phyloP scores from a whole-genome alignment of 495 filamentous ascomycete species.

The Ramalina peruviana region DNA sequence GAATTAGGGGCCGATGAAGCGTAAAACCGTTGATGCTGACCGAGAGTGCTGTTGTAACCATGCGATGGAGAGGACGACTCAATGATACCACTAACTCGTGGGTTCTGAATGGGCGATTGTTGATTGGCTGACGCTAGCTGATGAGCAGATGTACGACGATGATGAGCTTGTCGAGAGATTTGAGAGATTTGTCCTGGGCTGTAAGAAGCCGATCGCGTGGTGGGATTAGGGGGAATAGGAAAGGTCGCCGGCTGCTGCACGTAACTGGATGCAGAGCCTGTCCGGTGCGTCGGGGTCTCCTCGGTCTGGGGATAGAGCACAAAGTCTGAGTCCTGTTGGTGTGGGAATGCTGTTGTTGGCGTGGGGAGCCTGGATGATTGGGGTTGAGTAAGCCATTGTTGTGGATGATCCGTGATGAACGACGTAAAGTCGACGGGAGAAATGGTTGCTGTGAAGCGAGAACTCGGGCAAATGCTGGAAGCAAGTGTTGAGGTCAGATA shows the following conservation, averaged over 20 bases:
- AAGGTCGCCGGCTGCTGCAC: constrained; percentile 15
- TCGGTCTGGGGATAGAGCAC: constrained; percentile 13
- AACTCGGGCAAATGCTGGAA: constrained; percentile 10
- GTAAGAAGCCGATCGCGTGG: constrained; percentile 9
- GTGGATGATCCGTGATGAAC: constrained; percentile 18
- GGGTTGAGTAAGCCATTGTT: constrained; percentile 18
- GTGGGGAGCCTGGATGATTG: constrained; percentile 16
- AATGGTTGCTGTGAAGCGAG: constrained; percentile 18
- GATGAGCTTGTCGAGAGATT: constrained; percentile 5
- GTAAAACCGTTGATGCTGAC: constrained; percentile 12
- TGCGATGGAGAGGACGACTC: constrained; percentile 13
- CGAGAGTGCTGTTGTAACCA: constrained; percentile 10
- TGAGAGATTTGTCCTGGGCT: constrained; percentile 5
- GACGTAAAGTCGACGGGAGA: constrained; percentile 10
- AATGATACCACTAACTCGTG: constrained; percentile 16
- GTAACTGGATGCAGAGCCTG: constrained; percentile 2
- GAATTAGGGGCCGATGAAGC: constrained; percentile 15
- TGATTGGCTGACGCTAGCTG: constrained; percentile 7
- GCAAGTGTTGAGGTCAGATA: constrained; percentile 13
- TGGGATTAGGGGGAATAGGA: constrained; percentile 14
- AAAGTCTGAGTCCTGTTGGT: constrained; percentile 14
- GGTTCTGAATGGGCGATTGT: constrained; percentile 16
- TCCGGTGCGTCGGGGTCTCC: constrained; percentile 1
- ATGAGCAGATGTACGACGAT: constrained; percentile 12
- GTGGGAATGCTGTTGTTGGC: constrained; percentile 3